These are phyloP conservation scores for Prunus dulcis DNA, from an alignment of 306 rosid genomes.

Conservation along the genomic window DNA sequence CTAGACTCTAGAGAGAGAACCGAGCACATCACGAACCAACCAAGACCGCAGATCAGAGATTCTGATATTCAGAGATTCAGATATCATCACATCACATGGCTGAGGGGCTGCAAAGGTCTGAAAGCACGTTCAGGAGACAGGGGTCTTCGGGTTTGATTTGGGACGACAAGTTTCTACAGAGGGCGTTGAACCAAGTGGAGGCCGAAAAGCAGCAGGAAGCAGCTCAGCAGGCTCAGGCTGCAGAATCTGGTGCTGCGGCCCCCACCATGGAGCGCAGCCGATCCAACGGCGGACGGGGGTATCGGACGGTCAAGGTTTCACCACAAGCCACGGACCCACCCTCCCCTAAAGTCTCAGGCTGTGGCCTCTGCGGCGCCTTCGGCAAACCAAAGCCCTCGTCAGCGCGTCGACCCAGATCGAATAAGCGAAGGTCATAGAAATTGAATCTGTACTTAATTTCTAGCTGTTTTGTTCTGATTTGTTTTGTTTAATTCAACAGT, in stretches of 20 bases:
- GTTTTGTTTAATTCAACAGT: not conserved
- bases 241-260: not conserved
- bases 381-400: constrained; percentile 41
- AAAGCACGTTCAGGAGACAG: constrained; percentile 68
- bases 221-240: not conserved
- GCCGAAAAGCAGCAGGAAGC: constrained; percentile 14
- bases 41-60: not conserved
- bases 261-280: constrained; percentile 33
- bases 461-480: not conserved
- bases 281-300: constrained; percentile 14
- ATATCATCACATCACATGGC: constrained; percentile 31
- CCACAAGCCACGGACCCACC: constrained; percentile 58
- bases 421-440: constrained; percentile 31
- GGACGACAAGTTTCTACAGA: constrained; percentile 52
- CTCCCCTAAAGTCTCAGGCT: constrained; percentile 62
- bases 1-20: not conserved
- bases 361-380: constrained; percentile 56
- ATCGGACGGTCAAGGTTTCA: constrained; percentile 11
- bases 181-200: constrained; percentile 26
- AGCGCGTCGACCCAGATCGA: constrained; percentile 31
- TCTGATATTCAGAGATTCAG: constrained; percentile 4
- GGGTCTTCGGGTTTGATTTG: constrained; percentile 77
- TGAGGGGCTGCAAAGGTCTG: constrained; percentile 58
- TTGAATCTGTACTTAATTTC: not conserved
- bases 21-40: no score